Conservation (phyloP, 1,139 yeast species). For the Trichomonascaceae sp. region DNA sequence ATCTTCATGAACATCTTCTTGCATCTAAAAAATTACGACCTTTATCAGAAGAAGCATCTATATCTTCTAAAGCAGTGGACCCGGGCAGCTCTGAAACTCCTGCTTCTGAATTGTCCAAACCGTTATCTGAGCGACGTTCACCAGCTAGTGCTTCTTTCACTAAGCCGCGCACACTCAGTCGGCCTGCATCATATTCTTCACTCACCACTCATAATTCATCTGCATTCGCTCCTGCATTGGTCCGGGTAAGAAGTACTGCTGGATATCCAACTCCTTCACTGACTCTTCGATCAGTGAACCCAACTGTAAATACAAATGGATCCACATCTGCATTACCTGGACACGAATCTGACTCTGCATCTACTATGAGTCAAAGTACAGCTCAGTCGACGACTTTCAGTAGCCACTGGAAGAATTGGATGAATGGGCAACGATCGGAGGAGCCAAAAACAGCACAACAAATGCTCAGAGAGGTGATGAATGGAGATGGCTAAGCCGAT, state of each 20-base stretch:
- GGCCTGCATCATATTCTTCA: conserved; percentile 1
- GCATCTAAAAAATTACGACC: conserved; percentile 1
- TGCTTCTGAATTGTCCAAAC: too few species aligned
- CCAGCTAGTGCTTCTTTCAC: neutral
- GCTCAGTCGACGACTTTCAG: conserved; percentile 1
- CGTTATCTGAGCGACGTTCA: neutral
- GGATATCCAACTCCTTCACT: conserved; percentile 5
- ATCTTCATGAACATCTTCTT: conserved; percentile 21
- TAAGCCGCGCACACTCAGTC: neutral
- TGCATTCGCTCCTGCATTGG: conserved; percentile 1
- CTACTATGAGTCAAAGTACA: conserved; percentile 3
- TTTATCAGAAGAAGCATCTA: neutral
- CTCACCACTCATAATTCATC: conserved; percentile 2
- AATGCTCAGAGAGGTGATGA: conserved; percentile 1
- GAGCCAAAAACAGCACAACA: neutral
- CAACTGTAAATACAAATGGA: neutral
- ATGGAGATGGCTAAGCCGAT: neutral
- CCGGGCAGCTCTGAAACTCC: neutral
- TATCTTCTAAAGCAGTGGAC: neutral
- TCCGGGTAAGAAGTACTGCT: conserved; percentile 1
- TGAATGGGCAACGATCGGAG: neutral
- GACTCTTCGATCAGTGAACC: conserved; percentile 2
- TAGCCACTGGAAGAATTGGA: neutral
- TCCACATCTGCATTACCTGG: neutral
- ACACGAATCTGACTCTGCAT: conserved; percentile 6